Evolutionary conservation across 2,329 filamentous ascomycete species (phyloP).

Genomic region (Beauveria scarabaeidicola): DNA sequence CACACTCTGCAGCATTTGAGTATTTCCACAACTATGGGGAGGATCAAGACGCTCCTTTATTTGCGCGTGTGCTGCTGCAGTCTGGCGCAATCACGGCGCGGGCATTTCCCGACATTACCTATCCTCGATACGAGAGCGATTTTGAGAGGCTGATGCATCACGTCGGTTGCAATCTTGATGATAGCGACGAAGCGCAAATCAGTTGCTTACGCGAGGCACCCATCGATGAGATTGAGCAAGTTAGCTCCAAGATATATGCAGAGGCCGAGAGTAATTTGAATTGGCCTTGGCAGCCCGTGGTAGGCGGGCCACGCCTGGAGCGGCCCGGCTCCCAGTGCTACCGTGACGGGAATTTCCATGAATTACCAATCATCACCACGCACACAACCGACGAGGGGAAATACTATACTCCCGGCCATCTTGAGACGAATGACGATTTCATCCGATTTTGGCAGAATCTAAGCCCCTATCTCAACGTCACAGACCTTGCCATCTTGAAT

Average conservation of each 20-base stretch:
- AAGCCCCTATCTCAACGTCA: conserved; percentile 20
- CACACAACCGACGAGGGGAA: conserved; percentile 29
- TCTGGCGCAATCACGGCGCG: conserved; percentile 30
- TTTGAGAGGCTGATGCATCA: conserved; percentile 21
- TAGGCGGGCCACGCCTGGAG: conserved; percentile 36
- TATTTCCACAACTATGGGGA: conserved; percentile 30
- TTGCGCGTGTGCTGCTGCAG: conserved; percentile 27
- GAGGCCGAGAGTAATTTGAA: conserved; percentile 31
- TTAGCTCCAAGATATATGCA: conserved; percentile 30
- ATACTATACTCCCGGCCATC: conserved; percentile 22
- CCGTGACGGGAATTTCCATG: conserved; percentile 29
- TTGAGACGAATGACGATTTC: conserved; percentile 29
- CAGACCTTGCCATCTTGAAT: conserved; percentile 22
- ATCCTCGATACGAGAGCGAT: conserved; percentile 26
- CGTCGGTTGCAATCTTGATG: conserved; percentile 21
- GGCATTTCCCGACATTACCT: conserved; percentile 26
- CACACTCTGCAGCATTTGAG: conserved; percentile 29
- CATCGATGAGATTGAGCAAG: conserved; percentile 26
- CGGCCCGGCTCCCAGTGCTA: conserved; percentile 35
- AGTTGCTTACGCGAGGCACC: conserved; percentile 30
- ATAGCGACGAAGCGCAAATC: conserved; percentile 24
- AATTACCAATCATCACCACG: conserved; percentile 29
- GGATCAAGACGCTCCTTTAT: conserved; percentile 22
- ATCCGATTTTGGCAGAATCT: conserved; percentile 28
- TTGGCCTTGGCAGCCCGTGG: conserved; percentile 41